Percentiles rank a stretch among this genome's conserved stretches.
Evolutionary conservation across 352 stramenopile genomes (phyloP).

Genomic region (Pythium apleroticum): DNA sequence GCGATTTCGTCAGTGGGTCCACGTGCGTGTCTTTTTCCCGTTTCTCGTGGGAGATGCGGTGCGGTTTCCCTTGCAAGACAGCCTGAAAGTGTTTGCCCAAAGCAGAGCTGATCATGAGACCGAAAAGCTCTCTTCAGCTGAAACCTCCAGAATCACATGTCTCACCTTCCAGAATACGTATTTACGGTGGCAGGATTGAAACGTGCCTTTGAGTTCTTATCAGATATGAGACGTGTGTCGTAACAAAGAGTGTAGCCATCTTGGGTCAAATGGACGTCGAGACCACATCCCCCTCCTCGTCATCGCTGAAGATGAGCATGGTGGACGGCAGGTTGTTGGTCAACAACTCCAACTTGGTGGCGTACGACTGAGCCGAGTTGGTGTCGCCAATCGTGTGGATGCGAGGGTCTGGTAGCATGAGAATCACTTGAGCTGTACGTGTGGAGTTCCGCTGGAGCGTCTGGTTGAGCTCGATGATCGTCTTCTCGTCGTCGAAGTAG

Average conservation of each 20-base stretch:
- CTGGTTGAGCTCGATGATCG: slow-evolving; percentile 43
- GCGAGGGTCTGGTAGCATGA: slow-evolving; percentile 43
- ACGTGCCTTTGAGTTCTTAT: slow-evolving; percentile 2
- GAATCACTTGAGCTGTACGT: slow-evolving; percentile 39
- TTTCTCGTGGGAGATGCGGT: not conserved
- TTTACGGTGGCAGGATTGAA: not conserved
- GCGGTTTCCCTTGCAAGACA: slow-evolving; percentile 1
- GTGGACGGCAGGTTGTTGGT: slow-evolving; percentile 49
- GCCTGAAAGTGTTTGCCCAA: slow-evolving; percentile 3
- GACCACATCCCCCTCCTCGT: slow-evolving; percentile 42
- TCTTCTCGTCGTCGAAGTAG: slow-evolving; percentile 29
- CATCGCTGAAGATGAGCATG: slow-evolving; percentile 49
- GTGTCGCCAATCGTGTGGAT: not conserved
- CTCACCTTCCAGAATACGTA: not conserved
- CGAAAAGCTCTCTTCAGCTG: not conserved
- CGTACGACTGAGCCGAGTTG: slow-evolving; percentile 22
- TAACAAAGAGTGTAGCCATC: slow-evolving; percentile 21
- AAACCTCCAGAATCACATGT: not conserved
- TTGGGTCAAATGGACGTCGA: slow-evolving; percentile 42
- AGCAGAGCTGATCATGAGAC: not conserved
- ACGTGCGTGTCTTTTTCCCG: slow-evolving; percentile 1
- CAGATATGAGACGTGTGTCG: slow-evolving; percentile 2
- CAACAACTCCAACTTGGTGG: slow-evolving; percentile 37
- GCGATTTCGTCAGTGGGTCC: not conserved
- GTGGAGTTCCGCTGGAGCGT: slow-evolving; percentile 47